Evolutionary conservation across 2,329 filamentous ascomycete species (phyloP), one percentile per base, ranked within the genome.

Genomic region (Metarhizium anisopliae): DNA sequence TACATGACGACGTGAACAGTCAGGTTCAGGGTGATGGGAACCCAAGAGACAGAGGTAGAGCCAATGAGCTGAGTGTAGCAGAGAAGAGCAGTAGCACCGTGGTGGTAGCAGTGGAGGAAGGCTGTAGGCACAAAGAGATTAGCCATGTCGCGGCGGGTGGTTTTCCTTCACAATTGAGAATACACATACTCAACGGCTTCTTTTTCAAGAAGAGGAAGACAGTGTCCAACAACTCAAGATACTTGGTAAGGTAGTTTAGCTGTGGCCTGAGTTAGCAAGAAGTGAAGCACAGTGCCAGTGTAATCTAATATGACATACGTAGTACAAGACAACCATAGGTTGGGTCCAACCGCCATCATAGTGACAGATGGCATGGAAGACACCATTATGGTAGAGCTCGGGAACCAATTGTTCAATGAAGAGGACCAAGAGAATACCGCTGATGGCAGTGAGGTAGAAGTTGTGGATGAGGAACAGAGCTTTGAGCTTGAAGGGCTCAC

Each of bases 41-140:
- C 90, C 93, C 93, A 97, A 59, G 92, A 95, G 56, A 97, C 93
- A 47, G 93, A 83, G 50, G 93, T 97, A 68, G 89, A 84, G 63
- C 93, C 93, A 67, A 96, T 87, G 62, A 97, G 84, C 78, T 97
- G 93, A 56, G 91, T 96, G 81, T 95, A 97, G 87, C 93, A 96
- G 66, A 97, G 88, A 61, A 96, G 86, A 64, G 93, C 93, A 56
- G 93, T 97, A 55, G 93, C 93, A 69, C 93, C 93, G 73, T 97
- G 93, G 81, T 97, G 93, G 77, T 97, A 97, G 77, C 90, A 96
- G 83, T 97, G 93, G 64, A 97, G 89, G 86, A 97, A 97, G 68
- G 94, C 81, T 85, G 60, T 38, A 18, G 42, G 10, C 32, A 35
- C 32, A 20, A 8, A 45, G n/a, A 45, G 18, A 16, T 45, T 20